Base-by-base conservation (phyloP, 148 eudicot genomes). In the Spergularia bocconei region DNA sequence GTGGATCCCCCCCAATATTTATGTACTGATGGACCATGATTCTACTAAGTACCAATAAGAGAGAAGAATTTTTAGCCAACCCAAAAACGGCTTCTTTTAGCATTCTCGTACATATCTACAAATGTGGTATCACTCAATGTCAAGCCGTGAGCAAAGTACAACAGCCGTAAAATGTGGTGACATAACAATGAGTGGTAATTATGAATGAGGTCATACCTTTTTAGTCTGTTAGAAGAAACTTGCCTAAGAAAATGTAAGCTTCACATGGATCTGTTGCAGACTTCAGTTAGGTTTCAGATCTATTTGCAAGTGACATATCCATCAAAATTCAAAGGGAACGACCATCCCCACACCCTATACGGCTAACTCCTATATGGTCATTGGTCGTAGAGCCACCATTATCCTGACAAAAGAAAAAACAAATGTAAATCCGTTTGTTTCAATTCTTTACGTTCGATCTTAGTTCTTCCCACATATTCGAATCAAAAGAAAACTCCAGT, bases 251-350 rank as follows among this genome's bases (percentile, higher is more conserved):
- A 56, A 36, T 16, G 44, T 47, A 20, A 62, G 21, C 65, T 65
- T 67, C 78, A 75, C 78, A 68, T 68, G 79, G 79, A 25, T 69
- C 36, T 56, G 73, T 67, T 76, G 66, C 63, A 60, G n/a, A 17
- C 9, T 52, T 17, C 57, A 67, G 33, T 58, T 75, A 64, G 16
- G 70, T 58, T 62, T 70, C 71, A 70, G n/a, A 75, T 75, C 60
- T 65, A 69, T 63, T 74, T 79, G 69, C 77, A 66, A 38, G 59
- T 72, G 36, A 29, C 2, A 29, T 29, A 29, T 29, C 36, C 53
- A 60, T 58, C 74, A 51, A 25, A 69, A 76, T 54, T 44, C 10
- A 9, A 44, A 44, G 48, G 48, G 48, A 6, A 44, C 48, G 0
- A 9, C 48, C 48, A 44, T 44, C 48, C 48, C 48, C 7, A 44